Conservation (phyloP, 148 eudicot genomes). For the Chenopodium quinoa region DNA sequence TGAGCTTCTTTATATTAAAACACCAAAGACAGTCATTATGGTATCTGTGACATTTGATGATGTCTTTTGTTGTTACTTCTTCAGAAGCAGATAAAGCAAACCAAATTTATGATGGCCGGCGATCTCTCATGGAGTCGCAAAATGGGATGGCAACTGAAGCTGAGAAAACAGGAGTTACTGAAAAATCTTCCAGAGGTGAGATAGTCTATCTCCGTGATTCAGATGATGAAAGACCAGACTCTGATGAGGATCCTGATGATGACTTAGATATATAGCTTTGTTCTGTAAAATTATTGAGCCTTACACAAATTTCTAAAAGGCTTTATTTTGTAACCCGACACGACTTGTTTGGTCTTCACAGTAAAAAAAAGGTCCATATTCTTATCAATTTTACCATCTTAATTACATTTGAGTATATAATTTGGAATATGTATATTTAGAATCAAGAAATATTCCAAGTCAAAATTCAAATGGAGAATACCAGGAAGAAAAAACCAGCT, state of each 20-base stretch:
- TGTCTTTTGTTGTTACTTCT: constrained; percentile 6
- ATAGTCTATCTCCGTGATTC: constrained; percentile 91
- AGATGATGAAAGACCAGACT: constrained; percentile 95
- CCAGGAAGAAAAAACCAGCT: background rate
- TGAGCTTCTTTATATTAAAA: constrained; percentile 1
- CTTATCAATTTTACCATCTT: too few species aligned
- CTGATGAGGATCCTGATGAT: constrained; percentile 45
- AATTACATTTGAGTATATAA: background rate
- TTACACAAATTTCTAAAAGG: background rate
- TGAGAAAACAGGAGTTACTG: constrained; percentile 34
- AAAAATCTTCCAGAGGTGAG: constrained; percentile 65
- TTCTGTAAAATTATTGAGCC: background rate
- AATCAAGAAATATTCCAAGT: background rate
- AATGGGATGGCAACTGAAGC: constrained; percentile 29
- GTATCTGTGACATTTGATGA: background rate
- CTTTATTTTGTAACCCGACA: background rate
- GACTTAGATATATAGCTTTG: constrained; percentile 70
- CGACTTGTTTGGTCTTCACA: background rate
- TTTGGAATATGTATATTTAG: background rate
- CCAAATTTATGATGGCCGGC: constrained; percentile 88
- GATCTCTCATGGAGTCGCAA: constrained; percentile 43
- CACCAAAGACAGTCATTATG: background rate
- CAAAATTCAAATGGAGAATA: too few species aligned
- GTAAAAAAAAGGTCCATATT: too few species aligned
- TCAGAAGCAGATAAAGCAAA: constrained; percentile 63